These are phyloP conservation scores for Globisporangium alternatum DNA, from an alignment of 352 stramenopile species.

Conservation along the genomic window DNA sequence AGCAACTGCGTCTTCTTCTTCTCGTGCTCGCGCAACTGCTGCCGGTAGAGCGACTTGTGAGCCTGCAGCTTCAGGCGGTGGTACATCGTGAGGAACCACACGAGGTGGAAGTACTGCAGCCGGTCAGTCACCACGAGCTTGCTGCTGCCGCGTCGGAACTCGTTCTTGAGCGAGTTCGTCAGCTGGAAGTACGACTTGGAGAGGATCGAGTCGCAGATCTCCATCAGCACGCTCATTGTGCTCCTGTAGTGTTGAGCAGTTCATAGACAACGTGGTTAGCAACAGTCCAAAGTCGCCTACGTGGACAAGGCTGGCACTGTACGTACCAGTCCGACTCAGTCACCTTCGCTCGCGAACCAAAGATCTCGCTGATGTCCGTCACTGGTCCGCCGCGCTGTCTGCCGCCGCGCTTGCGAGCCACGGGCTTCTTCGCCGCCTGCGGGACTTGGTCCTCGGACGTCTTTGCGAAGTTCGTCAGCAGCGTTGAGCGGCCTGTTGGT, in stretches of 20 bases:
- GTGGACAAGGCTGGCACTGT: background rate
- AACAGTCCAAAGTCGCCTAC: background rate
- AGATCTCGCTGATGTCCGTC: constrained; percentile 75
- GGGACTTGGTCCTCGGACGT: constrained; percentile 64
- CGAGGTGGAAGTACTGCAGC: constrained; percentile 87
- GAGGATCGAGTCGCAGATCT: constrained; percentile 74
- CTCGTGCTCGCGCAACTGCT: constrained; percentile 48
- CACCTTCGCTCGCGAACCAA: constrained; percentile 61
- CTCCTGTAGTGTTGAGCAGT: constrained; percentile 20
- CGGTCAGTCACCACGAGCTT: constrained; percentile 83
- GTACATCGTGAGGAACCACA: constrained; percentile 84
- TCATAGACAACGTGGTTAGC: constrained; percentile 4
- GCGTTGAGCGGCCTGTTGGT: constrained; percentile 52
- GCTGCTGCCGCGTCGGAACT: constrained; percentile 81
- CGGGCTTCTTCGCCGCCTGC: constrained; percentile 65
- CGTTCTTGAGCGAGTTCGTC: constrained; percentile 82
- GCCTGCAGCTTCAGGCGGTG: constrained; percentile 75
- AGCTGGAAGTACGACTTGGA: constrained; percentile 83
- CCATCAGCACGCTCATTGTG: constrained; percentile 63
- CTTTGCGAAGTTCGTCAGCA: constrained; percentile 80
- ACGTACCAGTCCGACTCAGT: constrained; percentile 58
- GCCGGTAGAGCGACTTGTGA: constrained; percentile 67
- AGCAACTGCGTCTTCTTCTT: constrained; percentile 51
- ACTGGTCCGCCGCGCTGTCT: constrained; percentile 45
- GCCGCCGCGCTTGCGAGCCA: constrained; percentile 34